Evolutionary conservation across 495 filamentous ascomycete genomes (phyloP), one percentile per base, ranked within the genome.

Genomic region (Penicillium taxi): DNA sequence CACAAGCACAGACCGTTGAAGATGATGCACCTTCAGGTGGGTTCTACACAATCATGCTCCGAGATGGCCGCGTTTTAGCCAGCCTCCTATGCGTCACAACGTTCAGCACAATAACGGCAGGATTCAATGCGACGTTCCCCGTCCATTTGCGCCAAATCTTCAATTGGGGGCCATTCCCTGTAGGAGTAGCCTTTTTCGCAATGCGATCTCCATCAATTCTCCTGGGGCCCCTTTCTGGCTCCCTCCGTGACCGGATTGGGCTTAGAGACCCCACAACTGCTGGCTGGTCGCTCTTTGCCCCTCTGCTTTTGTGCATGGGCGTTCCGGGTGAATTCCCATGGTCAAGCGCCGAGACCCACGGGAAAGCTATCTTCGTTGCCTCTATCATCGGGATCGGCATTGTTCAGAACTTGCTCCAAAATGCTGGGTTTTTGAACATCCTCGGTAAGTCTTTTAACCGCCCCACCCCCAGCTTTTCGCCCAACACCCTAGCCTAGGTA

Each of bases 51-150:
- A n/a, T n/a, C n/a, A n/a, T n/a, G n/a, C n/a, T n/a, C n/a, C n/a
- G n/a, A n/a, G 24, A 46, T 20, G 32, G 42, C 5, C 37, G 37
- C n/a, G 42, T 35, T 16, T 18, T 38, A 11, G 38, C 30, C 2
- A 42, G 31, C 2, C 24, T 50, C 16, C 26, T 35, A 8, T 40
- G 47, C 21, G 30, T 41, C 26, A 30, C 37, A 22, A 35, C 42
- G 3, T 26, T 20, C 6, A 27, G 23, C 12, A 9, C 41, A n/a
- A 32, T 50, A 13, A 3, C 37, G 26, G 39, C 37, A 16, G 42
- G 33, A 7, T 40, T 45, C 6, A 35, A 50, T 21, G 42, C 47
- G 0, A 50, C 47, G 12, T 26, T 50, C 5, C 47, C 47, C 12
- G 25, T 50, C 12, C 42, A 50, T 39, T 37, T 37, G 2, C 37